These are phyloP conservation scores for Scheffersomyces titani DNA, from an alignment of 1,139 yeast species.

Conservation along the genomic window DNA sequence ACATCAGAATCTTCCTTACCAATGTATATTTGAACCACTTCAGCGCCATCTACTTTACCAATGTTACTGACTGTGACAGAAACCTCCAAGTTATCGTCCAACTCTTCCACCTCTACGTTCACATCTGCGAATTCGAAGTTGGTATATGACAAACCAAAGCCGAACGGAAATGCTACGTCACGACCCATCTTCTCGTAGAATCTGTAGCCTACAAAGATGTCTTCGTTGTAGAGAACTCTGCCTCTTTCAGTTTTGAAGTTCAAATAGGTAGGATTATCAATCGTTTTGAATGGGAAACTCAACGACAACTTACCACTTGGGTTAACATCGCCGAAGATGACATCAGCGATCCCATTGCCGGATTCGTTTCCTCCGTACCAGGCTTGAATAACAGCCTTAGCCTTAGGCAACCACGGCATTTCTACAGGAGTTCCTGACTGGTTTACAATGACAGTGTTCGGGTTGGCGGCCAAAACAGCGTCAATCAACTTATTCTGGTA, in stretches of 20 bases:
- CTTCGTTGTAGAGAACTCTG: conserved; percentile 27
- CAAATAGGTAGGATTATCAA: conserved; percentile 48
- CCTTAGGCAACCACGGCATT: conserved; percentile 18
- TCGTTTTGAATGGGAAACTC: conserved; percentile 47
- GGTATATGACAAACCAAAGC: conserved; percentile 27
- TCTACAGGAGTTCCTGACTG: conserved; percentile 21
- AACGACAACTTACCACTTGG: conserved; percentile 34
- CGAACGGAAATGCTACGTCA: conserved; percentile 24
- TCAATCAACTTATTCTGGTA: conserved; percentile 14
- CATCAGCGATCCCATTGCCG: conserved; percentile 30
- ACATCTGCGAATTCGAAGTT: conserved; percentile 16
- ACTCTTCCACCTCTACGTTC: conserved; percentile 9
- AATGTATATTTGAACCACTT: conserved; percentile 50
- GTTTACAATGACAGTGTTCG: conserved; percentile 17
- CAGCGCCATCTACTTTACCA: conserved; percentile 43
- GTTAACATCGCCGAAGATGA: conserved; percentile 27
- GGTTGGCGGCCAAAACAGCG: conserved; percentile 15
- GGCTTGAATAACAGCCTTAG: conserved; percentile 18
- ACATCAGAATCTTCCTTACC: conserved; percentile 39
- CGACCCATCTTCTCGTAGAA: conserved; percentile 9
- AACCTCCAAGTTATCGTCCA: conserved; percentile 15
- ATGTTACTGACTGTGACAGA: conserved; percentile 43
- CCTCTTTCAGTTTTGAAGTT: conserved; percentile 25
- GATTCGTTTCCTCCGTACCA: conserved; percentile 26
- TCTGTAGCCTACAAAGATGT: conserved; percentile 25